Conservation (phyloP, 495 filamentous ascomycete genomes). For the Penicillium antarcticum region DNA sequence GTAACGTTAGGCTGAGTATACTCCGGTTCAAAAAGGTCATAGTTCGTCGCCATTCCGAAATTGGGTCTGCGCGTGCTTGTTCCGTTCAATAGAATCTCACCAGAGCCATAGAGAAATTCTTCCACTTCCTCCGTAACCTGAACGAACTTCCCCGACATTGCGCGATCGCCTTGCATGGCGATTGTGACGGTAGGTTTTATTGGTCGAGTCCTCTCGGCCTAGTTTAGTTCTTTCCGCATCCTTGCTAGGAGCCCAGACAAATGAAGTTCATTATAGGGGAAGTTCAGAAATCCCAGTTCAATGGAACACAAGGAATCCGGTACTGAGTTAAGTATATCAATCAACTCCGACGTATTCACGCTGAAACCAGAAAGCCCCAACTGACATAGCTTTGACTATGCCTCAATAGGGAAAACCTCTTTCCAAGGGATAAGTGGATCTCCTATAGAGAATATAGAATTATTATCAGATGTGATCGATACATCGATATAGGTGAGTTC, state of each 20-base stretch:
- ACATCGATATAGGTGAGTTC: constrained; percentile 14
- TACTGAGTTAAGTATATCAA: constrained; percentile 2
- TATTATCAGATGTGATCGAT: constrained; percentile 8
- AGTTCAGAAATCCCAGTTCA: constrained; percentile 6
- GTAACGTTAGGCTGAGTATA: constrained; percentile 9
- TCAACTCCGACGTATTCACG: not conserved
- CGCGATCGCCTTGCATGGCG: not conserved
- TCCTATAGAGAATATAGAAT: not conserved
- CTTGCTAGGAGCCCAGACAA: constrained; percentile 8
- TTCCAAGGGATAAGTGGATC: constrained; percentile 9
- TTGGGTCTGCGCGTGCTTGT: constrained; percentile 2
- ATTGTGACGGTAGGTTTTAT: constrained; percentile 6
- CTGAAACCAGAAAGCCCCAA: not conserved
- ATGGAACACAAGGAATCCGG: constrained; percentile 3
- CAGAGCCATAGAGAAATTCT: constrained; percentile 11
- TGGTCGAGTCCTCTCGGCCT: constrained; percentile 5
- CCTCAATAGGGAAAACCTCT: constrained; percentile 7
- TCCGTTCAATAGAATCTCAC: constrained; percentile 5
- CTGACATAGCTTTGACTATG: constrained; percentile 10
- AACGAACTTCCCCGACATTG: constrained; percentile 5
- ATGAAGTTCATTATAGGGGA: not conserved
- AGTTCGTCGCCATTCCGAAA: constrained; percentile 1
- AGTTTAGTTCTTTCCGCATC: constrained; percentile 9
- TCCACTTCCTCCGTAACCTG: constrained; percentile 5
- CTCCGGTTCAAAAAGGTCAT: constrained; percentile 10